Conservation (phyloP, 495 filamentous ascomycete genomes). For the Hypoxylon cercidicola region DNA sequence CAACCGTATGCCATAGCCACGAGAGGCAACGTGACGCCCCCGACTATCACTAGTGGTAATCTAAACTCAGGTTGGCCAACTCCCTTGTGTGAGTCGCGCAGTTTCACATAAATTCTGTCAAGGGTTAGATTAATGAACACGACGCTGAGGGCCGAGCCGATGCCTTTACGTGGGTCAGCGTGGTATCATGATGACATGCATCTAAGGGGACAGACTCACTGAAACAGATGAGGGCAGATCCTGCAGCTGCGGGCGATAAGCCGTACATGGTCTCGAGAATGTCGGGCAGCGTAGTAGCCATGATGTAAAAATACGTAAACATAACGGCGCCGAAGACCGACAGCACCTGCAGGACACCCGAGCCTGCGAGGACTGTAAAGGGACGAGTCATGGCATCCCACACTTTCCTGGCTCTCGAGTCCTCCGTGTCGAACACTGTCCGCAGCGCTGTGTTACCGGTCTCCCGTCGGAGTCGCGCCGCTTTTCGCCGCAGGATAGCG, state of each 20-base stretch:
- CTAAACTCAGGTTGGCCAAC: slow-evolving; percentile 60
- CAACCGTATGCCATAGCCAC: slow-evolving; percentile 61
- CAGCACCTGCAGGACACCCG: slow-evolving; percentile 60
- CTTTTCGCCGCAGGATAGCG: slow-evolving; percentile 57
- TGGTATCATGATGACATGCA: background rate
- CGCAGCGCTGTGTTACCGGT: slow-evolving; percentile 54
- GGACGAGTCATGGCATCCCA: slow-evolving; percentile 59
- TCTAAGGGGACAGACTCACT: slow-evolving; percentile 53
- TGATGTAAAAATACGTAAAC: slow-evolving; percentile 65
- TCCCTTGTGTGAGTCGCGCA: slow-evolving; percentile 52
- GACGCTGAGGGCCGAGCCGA: slow-evolving; percentile 61
- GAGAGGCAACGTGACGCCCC: slow-evolving; percentile 55
- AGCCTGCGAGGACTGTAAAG: slow-evolving; percentile 56
- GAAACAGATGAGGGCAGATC: slow-evolving; percentile 59
- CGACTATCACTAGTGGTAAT: slow-evolving; percentile 60
- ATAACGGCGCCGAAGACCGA: slow-evolving; percentile 60
- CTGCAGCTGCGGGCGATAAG: slow-evolving; percentile 57
- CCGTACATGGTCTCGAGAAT: slow-evolving; percentile 60
- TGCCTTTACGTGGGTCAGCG: slow-evolving; percentile 52
- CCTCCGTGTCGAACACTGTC: slow-evolving; percentile 55
- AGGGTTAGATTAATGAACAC: slow-evolving; percentile 56
- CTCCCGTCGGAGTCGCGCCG: slow-evolving; percentile 53
- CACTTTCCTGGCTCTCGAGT: slow-evolving; percentile 40
- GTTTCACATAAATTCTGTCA: slow-evolving; percentile 63
- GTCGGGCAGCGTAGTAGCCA: slow-evolving; percentile 62